Base-by-base conservation (phyloP, 352 stramenopile species). In the Thraustochytrium striatum region DNA sequence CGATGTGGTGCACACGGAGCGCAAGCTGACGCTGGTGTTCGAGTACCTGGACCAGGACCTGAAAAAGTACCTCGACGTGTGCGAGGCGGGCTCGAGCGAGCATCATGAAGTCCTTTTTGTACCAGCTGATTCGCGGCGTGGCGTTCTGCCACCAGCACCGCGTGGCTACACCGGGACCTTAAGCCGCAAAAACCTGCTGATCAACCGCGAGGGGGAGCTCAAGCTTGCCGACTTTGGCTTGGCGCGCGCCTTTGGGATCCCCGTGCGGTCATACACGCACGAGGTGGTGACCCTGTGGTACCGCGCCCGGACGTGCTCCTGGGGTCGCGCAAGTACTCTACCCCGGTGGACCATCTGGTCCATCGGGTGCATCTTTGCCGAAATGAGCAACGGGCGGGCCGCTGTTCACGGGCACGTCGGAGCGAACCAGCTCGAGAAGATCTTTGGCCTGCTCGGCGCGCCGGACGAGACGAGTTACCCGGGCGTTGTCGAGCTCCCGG, bases 181-280 rank as follows among this genome's bases (percentile, higher is more conserved):
- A 99, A 99, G 85, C 94, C 95, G 38, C 95, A 98, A 81, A n/a
- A 99, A 99, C 81, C 82, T 99, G 79, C 88, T 99, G 25, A 98
- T 98, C 85, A 98, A 98, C 85, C 90, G 92, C 9, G 92, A 98
- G 81, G 94, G 95, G 44, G 92, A 98, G 65, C 88, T 99, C 21
- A 99, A 99, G 85, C 89, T 99, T n/a, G 97, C 94, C 19, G 97
- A 99, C 84, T 99, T 99, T 90, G 97, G 97, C 25, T 87, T 99
- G n/a, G 97, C 97, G 32, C 87, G 97, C 58, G 96, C 96, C 19
- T 99, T 99, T 89, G 96, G 95, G 36, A 99, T 99, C 81, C 97
- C 96, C 32, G 95, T 99, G 58, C 87, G 96, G 16, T 69, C 86
- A 81, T 99, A 98, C 84, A 99, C 97, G 7, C 96, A 99, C 85